Conservation (phyloP, 257 asterid genomes). For the Capsicum rhomboideum region DNA sequence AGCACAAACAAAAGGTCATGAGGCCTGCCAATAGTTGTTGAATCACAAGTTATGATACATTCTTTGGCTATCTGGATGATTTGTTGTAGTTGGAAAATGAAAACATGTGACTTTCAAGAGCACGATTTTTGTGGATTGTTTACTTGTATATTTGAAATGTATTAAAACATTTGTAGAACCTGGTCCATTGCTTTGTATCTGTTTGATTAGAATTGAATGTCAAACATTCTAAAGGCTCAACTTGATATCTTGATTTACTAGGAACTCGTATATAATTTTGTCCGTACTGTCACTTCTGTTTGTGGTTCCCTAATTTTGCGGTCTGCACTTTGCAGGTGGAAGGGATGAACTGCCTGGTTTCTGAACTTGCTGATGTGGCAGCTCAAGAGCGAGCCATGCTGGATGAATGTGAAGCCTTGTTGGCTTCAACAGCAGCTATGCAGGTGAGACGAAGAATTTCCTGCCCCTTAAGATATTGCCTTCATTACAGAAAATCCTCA, state of each 20-base stretch:
- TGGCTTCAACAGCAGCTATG: conserved; percentile 54
- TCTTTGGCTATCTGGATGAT: background rate
- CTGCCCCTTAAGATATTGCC: background rate
- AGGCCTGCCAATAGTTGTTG: background rate
- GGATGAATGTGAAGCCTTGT: conserved; percentile 55
- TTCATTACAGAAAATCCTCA: background rate
- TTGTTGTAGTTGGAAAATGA: background rate
- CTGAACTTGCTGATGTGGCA: conserved; percentile 78
- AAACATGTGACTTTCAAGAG: background rate
- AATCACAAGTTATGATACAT: background rate
- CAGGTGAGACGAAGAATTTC: conserved; percentile 43
- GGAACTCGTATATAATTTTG: background rate
- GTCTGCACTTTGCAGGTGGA: conserved; percentile 42
- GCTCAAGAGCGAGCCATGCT: conserved; percentile 80
- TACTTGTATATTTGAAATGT: background rate
- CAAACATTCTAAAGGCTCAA: background rate
- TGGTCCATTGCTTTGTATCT: background rate
- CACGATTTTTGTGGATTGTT: background rate
- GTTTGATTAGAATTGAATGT: background rate
- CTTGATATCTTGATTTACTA: background rate
- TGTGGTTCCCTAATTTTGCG: background rate
- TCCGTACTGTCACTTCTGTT: background rate
- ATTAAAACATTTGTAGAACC: background rate
- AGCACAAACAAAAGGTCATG: background rate
- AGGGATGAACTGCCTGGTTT: conserved; percentile 52